phyloP scores from a whole-genome alignment of 2,329 filamentous ascomycete species.

The Periconia macrospinosa region DNA sequence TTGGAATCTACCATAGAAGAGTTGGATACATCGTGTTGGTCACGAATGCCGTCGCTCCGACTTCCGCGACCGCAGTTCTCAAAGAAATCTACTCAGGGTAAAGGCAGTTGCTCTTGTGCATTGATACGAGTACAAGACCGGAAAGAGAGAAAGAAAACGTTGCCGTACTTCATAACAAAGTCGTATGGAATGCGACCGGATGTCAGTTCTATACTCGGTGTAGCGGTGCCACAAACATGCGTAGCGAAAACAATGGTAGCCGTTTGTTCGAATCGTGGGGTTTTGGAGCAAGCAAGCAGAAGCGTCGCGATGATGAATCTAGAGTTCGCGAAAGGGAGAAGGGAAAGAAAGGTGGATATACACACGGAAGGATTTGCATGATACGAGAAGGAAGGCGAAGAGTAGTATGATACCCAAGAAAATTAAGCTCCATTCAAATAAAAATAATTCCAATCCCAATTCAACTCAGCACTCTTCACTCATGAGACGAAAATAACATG shows the following conservation, averaged over 20 bases:
- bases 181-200: constrained; percentile 19
- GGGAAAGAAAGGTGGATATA: constrained; percentile 17
- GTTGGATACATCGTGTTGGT: constrained; percentile 1
- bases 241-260: constrained; percentile 23
- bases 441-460: neutral
- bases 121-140: constrained; percentile 16
- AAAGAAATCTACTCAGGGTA: neutral
- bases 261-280: constrained; percentile 19
- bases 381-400: neutral
- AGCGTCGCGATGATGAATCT: constrained; percentile 21
- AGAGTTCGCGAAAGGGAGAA: constrained; percentile 18
- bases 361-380: constrained; percentile 19
- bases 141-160: constrained; percentile 4
- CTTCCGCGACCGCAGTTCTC: neutral
- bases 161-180: constrained; percentile 8
- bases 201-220: constrained; percentile 6
- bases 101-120: constrained; percentile 17
- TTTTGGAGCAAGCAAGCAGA: constrained; percentile 12
- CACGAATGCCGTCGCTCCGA: constrained; percentile 2
- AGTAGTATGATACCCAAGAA: neutral
- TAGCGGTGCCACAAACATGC: constrained; percentile 1
- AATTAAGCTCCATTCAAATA: neutral
- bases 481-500: too few species aligned
- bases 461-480: too few species aligned
- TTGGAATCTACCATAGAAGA: constrained; percentile 6